Percentiles rank a stretch among this genome's conserved stretches.
Conservation (phyloP, 192 early-diverging fungal genomes). For the Backusella parvicylindrica region DNA sequence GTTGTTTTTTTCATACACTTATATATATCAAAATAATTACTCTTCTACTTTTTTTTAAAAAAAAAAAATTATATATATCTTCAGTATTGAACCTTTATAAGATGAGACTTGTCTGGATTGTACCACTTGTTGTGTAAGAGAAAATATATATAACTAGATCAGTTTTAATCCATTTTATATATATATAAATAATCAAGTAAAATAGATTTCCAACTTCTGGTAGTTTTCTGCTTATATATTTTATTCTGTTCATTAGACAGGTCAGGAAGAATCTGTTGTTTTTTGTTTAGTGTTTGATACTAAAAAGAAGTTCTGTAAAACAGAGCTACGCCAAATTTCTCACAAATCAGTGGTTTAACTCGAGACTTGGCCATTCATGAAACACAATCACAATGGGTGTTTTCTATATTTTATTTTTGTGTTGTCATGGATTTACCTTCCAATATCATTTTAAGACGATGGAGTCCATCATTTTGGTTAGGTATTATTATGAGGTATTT, state of each 20-base stretch:
- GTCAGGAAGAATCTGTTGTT: neutral
- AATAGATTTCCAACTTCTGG: neutral
- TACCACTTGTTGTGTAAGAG: conserved; percentile 5
- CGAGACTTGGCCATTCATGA: neutral
- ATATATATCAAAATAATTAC: neutral
- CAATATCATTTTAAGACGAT: conserved; percentile 54
- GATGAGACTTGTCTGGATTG: neutral
- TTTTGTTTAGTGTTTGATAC: neutral
- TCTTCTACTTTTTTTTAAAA: neutral
- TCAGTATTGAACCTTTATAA: too few species aligned
- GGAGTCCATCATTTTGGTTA: conserved; percentile 3
- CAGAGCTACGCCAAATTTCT: neutral
- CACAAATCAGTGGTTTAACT: neutral
- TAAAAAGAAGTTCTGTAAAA: neutral
- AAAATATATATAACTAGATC: neutral
- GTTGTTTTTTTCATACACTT: neutral
- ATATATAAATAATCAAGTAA: neutral
- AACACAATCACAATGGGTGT: conserved; percentile 22
- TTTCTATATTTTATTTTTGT: conserved; percentile 59
- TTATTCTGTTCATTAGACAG: conserved; percentile 4
- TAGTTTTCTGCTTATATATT: neutral
- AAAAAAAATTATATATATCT: too few species aligned
- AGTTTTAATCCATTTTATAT: neutral
- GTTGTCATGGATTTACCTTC: conserved; percentile 58
- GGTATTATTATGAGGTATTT: conserved; percentile 4